Base-by-base conservation (phyloP, 495 filamentous ascomycete genomes). In the Recurvomyces mirabilis region DNA sequence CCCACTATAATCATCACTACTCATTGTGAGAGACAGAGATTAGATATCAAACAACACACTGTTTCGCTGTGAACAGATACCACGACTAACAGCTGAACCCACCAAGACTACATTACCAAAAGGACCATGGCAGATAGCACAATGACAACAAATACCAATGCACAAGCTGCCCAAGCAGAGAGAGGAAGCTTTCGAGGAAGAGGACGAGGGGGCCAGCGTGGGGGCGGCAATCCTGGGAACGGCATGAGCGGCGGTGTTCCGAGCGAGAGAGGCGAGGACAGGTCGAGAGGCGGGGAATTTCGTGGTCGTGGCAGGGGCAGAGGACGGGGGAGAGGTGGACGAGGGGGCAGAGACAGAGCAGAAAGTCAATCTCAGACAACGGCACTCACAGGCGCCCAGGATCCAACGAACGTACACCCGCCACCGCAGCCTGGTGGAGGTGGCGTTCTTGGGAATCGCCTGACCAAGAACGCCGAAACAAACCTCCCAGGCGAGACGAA, bases 361-460 rank as follows among this genome's bases (percentile, higher is more conserved):
- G 14, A 37, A 2, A 51, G 42, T 30, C 35, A 43, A 3, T 5
- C 37, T 12, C 41, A 43, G 38, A 19, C 31, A 24, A 44, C 26
- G 5, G 38, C 37, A 29, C 10, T 11, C 7, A 19, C 23, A 5
- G 30, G 24, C 21, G 43, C 34, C 11, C 37, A 29, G 17, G 47
- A 49, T 33, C 51, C 56, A 42, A 43, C 59, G 10, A 51, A 52
- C 10, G 28, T 32, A 28, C 43, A 58, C 51, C 51, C 62, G 46
- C 57, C 55, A 47, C 56, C 61, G n/a, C 59, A 52, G 35, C 57
- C 47, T 29, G 48, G 54, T 23, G 47, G 52, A 23, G 47, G 49
- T 43, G 65, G 63, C 63, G 61, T 49, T 59, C 63, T 62, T 57
- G 59, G 63, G 61, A 52, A 28, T 58, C 59, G 56, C 58, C 63